phyloP scores from a whole-genome alignment of 225 moss, liverwort and hornwort genomes.

The Neckera pumila region DNA sequence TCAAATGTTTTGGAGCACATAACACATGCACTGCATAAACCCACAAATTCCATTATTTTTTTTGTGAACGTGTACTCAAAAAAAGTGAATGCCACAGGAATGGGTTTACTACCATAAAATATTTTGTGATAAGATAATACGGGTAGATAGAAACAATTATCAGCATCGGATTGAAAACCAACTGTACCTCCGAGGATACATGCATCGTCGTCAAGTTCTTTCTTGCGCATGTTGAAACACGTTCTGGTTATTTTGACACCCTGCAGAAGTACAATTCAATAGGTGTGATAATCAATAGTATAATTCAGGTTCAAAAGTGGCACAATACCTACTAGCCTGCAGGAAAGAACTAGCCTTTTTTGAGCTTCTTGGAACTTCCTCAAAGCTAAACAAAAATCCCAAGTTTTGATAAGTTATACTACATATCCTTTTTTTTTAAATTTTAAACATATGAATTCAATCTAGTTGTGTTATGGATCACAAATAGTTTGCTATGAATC shows the following conservation, averaged over 20 bases:
- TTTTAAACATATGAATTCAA: not conserved
- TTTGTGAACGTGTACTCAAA: rapidly evolving
- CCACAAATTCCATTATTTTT: too few relatives aligned
- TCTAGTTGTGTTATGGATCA: not conserved
- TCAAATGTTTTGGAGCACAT: not conserved
- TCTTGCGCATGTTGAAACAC: not conserved
- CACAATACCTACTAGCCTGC: not conserved
- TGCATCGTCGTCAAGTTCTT: rapidly evolving
- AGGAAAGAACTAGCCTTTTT: not conserved
- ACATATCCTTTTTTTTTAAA: too few relatives aligned
- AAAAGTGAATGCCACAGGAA: not conserved
- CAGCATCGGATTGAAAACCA: not conserved
- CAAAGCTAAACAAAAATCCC: not conserved
- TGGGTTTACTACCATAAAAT: not conserved
- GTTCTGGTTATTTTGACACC: not conserved
- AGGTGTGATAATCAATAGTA: not conserved
- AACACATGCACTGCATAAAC: not conserved
- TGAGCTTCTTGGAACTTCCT: not conserved
- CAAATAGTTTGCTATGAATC: too few relatives aligned
- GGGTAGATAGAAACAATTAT: not conserved
- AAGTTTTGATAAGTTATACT: not conserved
- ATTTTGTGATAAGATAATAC: not conserved
- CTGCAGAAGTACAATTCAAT: not conserved
- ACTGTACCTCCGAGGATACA: not conserved
- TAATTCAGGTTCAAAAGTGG: not conserved